Conservation (phyloP, 2,329 filamentous ascomycete species). For the Aspergillus melleus region DNA sequence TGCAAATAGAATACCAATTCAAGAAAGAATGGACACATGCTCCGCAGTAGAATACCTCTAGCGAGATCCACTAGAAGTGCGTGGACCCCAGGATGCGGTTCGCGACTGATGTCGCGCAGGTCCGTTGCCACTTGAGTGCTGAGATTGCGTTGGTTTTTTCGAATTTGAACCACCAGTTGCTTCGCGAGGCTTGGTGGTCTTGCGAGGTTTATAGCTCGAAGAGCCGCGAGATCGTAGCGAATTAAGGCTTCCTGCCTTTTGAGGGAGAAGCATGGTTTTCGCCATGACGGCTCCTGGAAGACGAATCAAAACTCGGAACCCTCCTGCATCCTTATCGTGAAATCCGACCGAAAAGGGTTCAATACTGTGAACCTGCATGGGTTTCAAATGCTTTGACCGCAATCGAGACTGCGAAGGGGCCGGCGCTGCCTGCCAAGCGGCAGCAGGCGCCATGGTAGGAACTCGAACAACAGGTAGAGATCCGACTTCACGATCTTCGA, state of each 20-base stretch:
- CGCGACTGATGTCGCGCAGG: constrained; percentile 30
- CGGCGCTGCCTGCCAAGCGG: constrained; percentile 61
- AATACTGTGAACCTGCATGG: constrained; percentile 53
- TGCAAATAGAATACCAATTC: constrained; percentile 5
- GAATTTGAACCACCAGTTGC: constrained; percentile 19
- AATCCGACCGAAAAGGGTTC: constrained; percentile 46
- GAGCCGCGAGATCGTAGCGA: constrained; percentile 27
- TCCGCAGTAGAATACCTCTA: constrained; percentile 13
- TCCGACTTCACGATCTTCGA: constrained; percentile 78
- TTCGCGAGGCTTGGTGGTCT: constrained; percentile 34
- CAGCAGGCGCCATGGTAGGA: constrained; percentile 62
- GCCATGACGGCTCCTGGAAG: constrained; percentile 48
- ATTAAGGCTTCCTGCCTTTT: constrained; percentile 28
- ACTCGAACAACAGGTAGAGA: constrained; percentile 71
- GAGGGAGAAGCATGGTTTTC: constrained; percentile 43
- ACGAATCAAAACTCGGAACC: constrained; percentile 44
- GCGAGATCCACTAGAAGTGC: constrained; percentile 23
- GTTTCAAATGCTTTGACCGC: constrained; percentile 53
- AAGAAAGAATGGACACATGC: constrained; percentile 2
- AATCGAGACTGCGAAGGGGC: constrained; percentile 34
- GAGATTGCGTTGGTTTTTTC: constrained; percentile 30
- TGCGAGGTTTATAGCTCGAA: constrained; percentile 31
- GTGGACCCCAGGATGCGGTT: constrained; percentile 31
- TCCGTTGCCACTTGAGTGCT: constrained; percentile 21
- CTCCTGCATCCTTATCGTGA: constrained; percentile 39